Conservation (phyloP, 2,329 filamentous ascomycete genomes). For the Xylogone sp. region DNA sequence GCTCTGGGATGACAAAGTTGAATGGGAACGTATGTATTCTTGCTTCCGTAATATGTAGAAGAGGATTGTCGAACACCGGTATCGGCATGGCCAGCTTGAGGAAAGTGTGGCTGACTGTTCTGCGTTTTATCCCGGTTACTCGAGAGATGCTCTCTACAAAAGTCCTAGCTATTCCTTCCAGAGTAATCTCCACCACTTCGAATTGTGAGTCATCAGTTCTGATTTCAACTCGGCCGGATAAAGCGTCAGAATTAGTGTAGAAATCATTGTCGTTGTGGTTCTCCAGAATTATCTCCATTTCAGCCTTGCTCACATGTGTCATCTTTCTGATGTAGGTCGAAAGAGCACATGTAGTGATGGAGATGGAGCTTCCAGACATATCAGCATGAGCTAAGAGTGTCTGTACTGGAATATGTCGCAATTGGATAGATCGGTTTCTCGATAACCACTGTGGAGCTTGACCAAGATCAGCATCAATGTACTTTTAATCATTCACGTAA, state of each 20-base stretch:
- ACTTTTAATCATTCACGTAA: too few relatives aligned
- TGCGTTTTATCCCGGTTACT: slow-evolving; percentile 14
- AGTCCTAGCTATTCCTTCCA: slow-evolving; percentile 24
- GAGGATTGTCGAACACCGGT: slow-evolving; percentile 21
- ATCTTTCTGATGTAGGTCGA: slow-evolving; percentile 21
- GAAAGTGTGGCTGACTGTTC: slow-evolving; percentile 25
- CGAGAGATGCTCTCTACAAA: slow-evolving; percentile 25
- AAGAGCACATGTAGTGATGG: slow-evolving; percentile 19
- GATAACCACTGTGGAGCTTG: too few relatives aligned
- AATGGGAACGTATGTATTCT: slow-evolving; percentile 25
- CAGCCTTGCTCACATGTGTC: slow-evolving; percentile 11
- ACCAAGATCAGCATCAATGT: too few relatives aligned
- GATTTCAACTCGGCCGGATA: slow-evolving; percentile 23
- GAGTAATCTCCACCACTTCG: slow-evolving; percentile 27
- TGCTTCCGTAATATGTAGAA: slow-evolving; percentile 24
- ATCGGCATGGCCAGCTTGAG: slow-evolving; percentile 30
- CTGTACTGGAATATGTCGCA: too few relatives aligned
- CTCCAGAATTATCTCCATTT: slow-evolving; percentile 25
- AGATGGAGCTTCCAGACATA: slow-evolving; percentile 12
- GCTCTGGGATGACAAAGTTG: slow-evolving; percentile 29
- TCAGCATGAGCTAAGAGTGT: not conserved
- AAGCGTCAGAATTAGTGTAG: slow-evolving; percentile 26
- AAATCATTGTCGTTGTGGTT: slow-evolving; percentile 20
- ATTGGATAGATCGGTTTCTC: too few relatives aligned
- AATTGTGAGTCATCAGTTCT: slow-evolving; percentile 23